Evolutionary conservation across 2,329 filamentous ascomycete species (phyloP).

Genomic region (Myriosclerotinia scirpicola): DNA sequence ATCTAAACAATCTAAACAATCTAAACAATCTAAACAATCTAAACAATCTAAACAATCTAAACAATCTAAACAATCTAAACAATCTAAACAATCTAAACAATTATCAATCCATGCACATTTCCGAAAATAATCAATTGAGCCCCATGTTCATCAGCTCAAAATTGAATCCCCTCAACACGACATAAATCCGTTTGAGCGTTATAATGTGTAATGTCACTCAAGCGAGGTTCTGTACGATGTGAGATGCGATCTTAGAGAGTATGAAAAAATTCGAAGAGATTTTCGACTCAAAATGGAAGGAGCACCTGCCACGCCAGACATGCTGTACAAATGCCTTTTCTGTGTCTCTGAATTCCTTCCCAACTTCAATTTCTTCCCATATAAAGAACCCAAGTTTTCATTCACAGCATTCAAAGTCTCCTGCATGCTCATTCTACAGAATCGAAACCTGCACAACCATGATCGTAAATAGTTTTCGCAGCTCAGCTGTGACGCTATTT

Average conservation of each 20-base stretch:
- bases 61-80: too few relatives aligned
- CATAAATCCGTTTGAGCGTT: conserved; percentile 4
- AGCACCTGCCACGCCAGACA: background rate
- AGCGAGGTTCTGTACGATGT: background rate
- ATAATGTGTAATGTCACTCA: background rate
- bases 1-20: too few relatives aligned
- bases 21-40: too few relatives aligned
- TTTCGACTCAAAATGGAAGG: background rate
- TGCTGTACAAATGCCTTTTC: background rate
- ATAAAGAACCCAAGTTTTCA: background rate
- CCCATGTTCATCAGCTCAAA: background rate
- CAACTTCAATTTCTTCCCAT: background rate
- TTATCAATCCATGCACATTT: background rate
- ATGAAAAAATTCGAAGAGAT: background rate
- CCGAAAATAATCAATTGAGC: background rate
- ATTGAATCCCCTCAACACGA: background rate
- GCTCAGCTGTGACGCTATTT: background rate
- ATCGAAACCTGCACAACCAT: background rate
- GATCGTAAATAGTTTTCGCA: background rate
- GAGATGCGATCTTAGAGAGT: background rate
- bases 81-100: too few relatives aligned
- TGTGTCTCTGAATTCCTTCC: background rate
- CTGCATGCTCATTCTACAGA: background rate
- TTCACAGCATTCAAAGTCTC: too few relatives aligned
- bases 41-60: too few relatives aligned